A percentile compares a stretch with the other conserved stretches of the same genome.
Conservation (phyloP, 2,329 filamentous ascomycete genomes). For the Erysiphe pulchra region DNA sequence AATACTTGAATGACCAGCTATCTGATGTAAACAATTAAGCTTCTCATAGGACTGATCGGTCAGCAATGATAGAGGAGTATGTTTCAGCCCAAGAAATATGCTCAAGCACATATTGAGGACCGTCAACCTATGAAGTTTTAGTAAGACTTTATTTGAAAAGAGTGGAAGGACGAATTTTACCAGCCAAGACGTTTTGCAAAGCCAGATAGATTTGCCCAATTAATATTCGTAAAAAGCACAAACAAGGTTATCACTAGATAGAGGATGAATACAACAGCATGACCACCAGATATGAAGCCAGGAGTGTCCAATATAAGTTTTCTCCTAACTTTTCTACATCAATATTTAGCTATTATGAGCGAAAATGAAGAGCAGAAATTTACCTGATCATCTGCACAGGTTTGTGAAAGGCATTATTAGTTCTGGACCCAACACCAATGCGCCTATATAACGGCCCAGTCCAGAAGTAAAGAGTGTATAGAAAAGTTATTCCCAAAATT, state of each 20-base stretch:
- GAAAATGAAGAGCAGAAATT: constrained; percentile 1
- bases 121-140: constrained; percentile 16
- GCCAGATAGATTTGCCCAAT: constrained; percentile 3
- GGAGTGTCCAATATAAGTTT: constrained; percentile 4
- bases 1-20: constrained; percentile 23
- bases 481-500: constrained; percentile 5
- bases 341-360: neutral
- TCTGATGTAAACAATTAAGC: constrained; percentile 27
- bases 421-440: constrained; percentile 1
- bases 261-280: constrained; percentile 14
- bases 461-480: constrained; percentile 8
- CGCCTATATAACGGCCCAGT: constrained; percentile 4
- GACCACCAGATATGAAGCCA: constrained; percentile 17
- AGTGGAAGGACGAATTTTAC: constrained; percentile 5
- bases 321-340: neutral
- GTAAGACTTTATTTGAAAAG: constrained; percentile 5
- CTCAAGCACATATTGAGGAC: constrained; percentile 23
- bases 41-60: constrained; percentile 30
- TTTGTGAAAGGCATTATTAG: constrained; percentile 3
- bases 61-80: constrained; percentile 27
- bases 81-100: constrained; percentile 29
- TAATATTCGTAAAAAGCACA: constrained; percentile 13
- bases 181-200: constrained; percentile 6
- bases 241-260: constrained; percentile 15
- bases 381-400: constrained; percentile 3